These are phyloP conservation scores for Aspergillus hancockii DNA, from an alignment of 495 filamentous ascomycete species.

Conservation along the genomic window DNA sequence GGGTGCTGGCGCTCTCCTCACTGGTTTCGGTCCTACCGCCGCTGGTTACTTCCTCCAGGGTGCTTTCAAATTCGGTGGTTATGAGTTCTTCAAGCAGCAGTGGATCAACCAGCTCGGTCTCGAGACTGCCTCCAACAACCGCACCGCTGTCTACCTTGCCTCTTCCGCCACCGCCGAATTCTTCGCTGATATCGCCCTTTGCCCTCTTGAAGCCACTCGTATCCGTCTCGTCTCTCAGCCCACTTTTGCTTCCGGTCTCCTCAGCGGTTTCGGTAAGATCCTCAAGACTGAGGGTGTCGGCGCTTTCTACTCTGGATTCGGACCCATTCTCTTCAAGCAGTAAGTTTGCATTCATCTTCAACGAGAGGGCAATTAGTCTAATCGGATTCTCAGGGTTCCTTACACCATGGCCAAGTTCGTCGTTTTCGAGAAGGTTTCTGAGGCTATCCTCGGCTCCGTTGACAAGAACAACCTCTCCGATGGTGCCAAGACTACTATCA, in stretches of 20 bases:
- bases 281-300: conserved; percentile 79
- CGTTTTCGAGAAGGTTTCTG: conserved; percentile 95
- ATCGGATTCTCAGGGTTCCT: conserved; percentile 67
- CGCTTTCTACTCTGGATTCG: conserved; percentile 94
- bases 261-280: conserved; percentile 85
- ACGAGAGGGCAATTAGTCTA: conserved; percentile 1
- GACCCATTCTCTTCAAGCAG: conserved; percentile 95
- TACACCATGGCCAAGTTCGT: conserved; percentile 99
- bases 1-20: conserved; percentile 85
- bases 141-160: conserved; percentile 85
- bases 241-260: conserved; percentile 77
- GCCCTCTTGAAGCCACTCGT: conserved; percentile 91
- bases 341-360: conserved; percentile 50
- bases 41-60: conserved; percentile 96
- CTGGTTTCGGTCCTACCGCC: conserved; percentile 82
- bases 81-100: conserved; percentile 96
- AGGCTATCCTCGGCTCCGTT: conserved; percentile 67
- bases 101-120: conserved; percentile 77
- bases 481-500: conserved; percentile 79
- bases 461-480: conserved; percentile 79
- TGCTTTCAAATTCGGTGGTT: conserved; percentile 93
- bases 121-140: conserved; percentile 81
- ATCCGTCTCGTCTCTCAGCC: conserved; percentile 93
- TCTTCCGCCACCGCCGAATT: conserved; percentile 84
- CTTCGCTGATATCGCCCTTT: conserved; percentile 92